These are phyloP conservation scores for Penicillium nucicola DNA, from an alignment of 495 filamentous ascomycete genomes.

Conservation along the genomic window DNA sequence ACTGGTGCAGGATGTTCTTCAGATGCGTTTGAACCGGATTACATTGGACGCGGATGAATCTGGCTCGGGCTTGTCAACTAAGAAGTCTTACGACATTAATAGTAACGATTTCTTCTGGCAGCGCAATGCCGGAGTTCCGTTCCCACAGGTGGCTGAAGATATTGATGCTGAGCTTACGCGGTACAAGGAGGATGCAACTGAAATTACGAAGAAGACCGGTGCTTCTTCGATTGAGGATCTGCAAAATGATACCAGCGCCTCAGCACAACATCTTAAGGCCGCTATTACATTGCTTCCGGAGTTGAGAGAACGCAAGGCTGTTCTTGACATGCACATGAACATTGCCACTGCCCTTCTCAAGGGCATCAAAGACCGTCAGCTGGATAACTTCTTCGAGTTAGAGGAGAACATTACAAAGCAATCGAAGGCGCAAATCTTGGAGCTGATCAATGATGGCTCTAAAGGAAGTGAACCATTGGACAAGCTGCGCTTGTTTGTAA, in stretches of 20 bases:
- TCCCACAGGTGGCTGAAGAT: slow-evolving; percentile 95
- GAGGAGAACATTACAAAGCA: slow-evolving; percentile 94
- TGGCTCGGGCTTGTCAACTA: slow-evolving; percentile 67
- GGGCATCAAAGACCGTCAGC: slow-evolving; percentile 88
- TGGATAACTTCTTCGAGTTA: slow-evolving; percentile 94
- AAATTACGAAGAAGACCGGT: slow-evolving; percentile 93
- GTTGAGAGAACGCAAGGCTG: slow-evolving; percentile 83
- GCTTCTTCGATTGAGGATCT: slow-evolving; percentile 91
- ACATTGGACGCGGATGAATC: slow-evolving; percentile 82
- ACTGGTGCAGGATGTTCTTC: slow-evolving; percentile 88
- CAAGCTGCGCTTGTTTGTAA: slow-evolving; percentile 90
- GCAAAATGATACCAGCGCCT: slow-evolving; percentile 81
- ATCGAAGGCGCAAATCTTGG: slow-evolving; percentile 83
- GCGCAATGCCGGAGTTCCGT: slow-evolving; percentile 87
- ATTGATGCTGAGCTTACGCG: slow-evolving; percentile 88
- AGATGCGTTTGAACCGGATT: slow-evolving; percentile 94
- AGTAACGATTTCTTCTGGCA: slow-evolving; percentile 97
- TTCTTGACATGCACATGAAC: slow-evolving; percentile 99
- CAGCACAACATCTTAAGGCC: slow-evolving; percentile 90
- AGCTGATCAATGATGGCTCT: slow-evolving; percentile 73
- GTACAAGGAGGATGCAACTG: slow-evolving; percentile 93
- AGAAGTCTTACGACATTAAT: slow-evolving; percentile 85
- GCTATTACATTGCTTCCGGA: slow-evolving; percentile 92
- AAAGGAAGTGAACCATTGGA: slow-evolving; percentile 85
- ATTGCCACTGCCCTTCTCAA: slow-evolving; percentile 83